Percentiles rank a stretch among this genome's conserved stretches.
Evolutionary conservation across 352 stramenopile species (phyloP).

Genomic region (Aphanomyces euteiches): DNA sequence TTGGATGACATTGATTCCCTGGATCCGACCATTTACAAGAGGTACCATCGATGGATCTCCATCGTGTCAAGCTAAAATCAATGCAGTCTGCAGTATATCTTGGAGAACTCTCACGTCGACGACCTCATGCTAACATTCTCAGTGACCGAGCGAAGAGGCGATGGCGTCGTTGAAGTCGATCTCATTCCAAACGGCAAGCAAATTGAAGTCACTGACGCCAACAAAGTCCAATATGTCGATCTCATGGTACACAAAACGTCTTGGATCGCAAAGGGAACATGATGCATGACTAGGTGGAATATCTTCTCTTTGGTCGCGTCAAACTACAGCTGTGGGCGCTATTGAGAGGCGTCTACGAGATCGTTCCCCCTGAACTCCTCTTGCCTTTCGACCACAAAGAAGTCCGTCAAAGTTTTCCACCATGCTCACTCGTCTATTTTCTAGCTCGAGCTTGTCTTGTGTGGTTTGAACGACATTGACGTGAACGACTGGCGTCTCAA

Average conservation of each 20-base stretch:
- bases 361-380: slow-evolving; percentile 87
- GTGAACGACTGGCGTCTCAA: slow-evolving; percentile 82
- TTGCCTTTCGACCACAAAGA: slow-evolving; percentile 93
- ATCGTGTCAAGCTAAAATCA: too few relatives aligned
- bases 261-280: background rate
- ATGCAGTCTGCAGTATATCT: slow-evolving; percentile 58
- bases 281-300: slow-evolving; percentile 71
- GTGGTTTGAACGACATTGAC: slow-evolving; percentile 79
- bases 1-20: slow-evolving; percentile 79
- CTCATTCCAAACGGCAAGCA: slow-evolving; percentile 86
- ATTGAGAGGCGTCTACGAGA: slow-evolving; percentile 87
- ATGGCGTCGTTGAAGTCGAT: slow-evolving; percentile 76
- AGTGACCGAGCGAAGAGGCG: slow-evolving; percentile 62
- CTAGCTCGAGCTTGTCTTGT: slow-evolving; percentile 76
- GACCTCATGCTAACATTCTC: slow-evolving; percentile 70
- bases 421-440: background rate
- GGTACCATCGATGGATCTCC: background rate
- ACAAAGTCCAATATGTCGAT: slow-evolving; percentile 93
- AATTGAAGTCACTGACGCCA: slow-evolving; percentile 93
- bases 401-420: slow-evolving; percentile 39
- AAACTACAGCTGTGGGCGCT: slow-evolving; percentile 86
- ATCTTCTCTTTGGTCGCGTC: slow-evolving; percentile 90
- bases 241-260: slow-evolving; percentile 69
- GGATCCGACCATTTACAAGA: slow-evolving; percentile 68
- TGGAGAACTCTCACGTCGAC: slow-evolving; percentile 64